Percentiles rank a stretch among this genome's conserved stretches.
These are phyloP conservation scores for Tuber melanosporum DNA, from an alignment of 495 filamentous ascomycete species.

Conservation along the genomic window DNA sequence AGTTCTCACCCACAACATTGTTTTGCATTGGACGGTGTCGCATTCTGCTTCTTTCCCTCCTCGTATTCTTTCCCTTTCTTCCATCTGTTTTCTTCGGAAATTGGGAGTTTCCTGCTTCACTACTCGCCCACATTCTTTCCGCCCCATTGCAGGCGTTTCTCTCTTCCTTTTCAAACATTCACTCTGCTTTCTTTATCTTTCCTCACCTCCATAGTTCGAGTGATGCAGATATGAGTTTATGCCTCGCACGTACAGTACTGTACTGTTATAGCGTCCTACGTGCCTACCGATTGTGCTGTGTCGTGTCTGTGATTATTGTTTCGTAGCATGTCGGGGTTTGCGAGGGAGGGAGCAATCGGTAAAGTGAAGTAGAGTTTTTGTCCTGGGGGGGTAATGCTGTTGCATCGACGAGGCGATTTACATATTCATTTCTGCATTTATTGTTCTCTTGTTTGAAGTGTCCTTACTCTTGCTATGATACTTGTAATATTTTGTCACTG, in stretches of 20 bases:
- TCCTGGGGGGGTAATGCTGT: neutral
- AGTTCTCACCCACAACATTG: neutral
- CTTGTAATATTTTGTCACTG: neutral
- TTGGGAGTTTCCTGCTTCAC: neutral
- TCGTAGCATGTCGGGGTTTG: neutral
- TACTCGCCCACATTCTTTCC: neutral
- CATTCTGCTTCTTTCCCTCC: neutral
- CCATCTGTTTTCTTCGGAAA: neutral
- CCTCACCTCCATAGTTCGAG: neutral
- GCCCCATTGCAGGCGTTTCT: neutral
- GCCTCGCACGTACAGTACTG: neutral
- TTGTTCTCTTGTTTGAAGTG: neutral
- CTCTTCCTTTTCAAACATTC: neutral
- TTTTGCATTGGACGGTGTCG: conserved; percentile 1
- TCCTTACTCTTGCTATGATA: neutral
- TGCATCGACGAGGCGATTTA: neutral
- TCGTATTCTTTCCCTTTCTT: neutral
- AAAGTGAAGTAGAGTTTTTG: neutral
- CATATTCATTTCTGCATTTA: neutral
- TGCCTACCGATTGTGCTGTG: neutral
- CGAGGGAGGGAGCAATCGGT: neutral
- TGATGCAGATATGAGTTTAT: conserved; percentile 5
- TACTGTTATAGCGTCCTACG: neutral
- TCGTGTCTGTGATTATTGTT: neutral
- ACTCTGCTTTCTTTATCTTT: neutral